Conservation (phyloP, 805 yeast species). For the Millerozyma acaciae region DNA sequence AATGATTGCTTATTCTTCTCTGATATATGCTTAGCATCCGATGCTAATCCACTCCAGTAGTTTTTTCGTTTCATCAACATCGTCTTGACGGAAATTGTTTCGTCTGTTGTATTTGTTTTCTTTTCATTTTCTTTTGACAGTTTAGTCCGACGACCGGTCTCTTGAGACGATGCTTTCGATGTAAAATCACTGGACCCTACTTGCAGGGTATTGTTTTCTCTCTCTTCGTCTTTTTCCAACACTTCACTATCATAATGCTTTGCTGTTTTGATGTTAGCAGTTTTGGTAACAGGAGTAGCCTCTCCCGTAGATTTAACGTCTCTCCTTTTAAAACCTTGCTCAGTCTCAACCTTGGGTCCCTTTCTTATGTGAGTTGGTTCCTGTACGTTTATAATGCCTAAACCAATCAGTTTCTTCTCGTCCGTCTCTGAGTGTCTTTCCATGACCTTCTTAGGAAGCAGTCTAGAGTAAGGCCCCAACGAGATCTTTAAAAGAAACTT, state of each 20-base stretch:
- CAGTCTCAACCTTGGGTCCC: background rate
- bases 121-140: too few species aligned
- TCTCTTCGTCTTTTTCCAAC: background rate
- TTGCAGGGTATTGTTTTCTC: background rate
- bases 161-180: background rate
- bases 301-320: background rate
- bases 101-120: background rate
- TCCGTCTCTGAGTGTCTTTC: background rate
- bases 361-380: background rate
- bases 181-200: background rate
- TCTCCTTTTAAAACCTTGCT: background rate
- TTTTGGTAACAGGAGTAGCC: background rate
- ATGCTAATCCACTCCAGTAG: slow-evolving; percentile 14
- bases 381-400: background rate
- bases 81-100: background rate
- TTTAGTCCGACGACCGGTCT: too few species aligned
- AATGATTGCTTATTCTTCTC: slow-evolving; percentile 16
- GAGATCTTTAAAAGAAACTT: slow-evolving; percentile 1
- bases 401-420: background rate
- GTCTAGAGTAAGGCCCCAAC: background rate
- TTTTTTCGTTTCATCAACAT: slow-evolving; percentile 10
- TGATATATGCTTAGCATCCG: slow-evolving; percentile 15
- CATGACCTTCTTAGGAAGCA: background rate
- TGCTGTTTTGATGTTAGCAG: background rate
- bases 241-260: background rate